Evolutionary conservation across 257 asterid species (phyloP), one percentile per base, ranked within the genome.

Genomic region (Rehmannia glutinosa): DNA sequence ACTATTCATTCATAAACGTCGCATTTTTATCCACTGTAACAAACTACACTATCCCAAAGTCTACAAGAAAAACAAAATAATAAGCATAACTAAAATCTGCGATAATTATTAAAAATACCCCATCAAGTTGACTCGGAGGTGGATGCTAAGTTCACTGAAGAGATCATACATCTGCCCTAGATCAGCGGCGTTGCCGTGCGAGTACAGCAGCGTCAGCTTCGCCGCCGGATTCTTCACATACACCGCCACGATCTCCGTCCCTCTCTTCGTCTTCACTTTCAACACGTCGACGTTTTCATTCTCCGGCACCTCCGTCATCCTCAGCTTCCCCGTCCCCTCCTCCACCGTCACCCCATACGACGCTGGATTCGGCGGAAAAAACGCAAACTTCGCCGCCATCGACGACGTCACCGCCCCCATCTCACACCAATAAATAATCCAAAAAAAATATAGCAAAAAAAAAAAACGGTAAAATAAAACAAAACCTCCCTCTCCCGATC

Each of bases 151-250:
- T 69, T 92, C 98, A 71, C 63, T 65, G 79, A 87, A 92, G 53
- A 92, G 90, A 50, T 86, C 98, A 59, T 81, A 87, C 98, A 92
- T 92, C 83, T 92, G 98, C 54, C 98, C 98, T 57, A 92, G 85
- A 87, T 92, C 98, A 73, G 98, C 96, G n/a, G 98, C 98, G 78
- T 92, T 92, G 3, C 98, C 98, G 76, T 92, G 98, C 9, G 98
- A 92, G 83, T 92, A 92, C 58, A 92, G 28, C 59, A 92, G 52
- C 50, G 98, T 89, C 41, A 92, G 83, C 74, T 77, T 81, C 70
- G 97, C 97, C 71, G 75, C 43, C 61, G 98, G 95, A 59, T 87
- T 92, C 79, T 74, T 90, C 58, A 89, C 87, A 56, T 85, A 92
- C 64, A 92, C 60, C 52, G 93, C 93, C 64, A 85, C 88, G 81